Evolutionary conservation across 2,329 filamentous ascomycete genomes (phyloP), one percentile per base, ranked within the genome.

Genomic region (Fusarium robinianum): DNA sequence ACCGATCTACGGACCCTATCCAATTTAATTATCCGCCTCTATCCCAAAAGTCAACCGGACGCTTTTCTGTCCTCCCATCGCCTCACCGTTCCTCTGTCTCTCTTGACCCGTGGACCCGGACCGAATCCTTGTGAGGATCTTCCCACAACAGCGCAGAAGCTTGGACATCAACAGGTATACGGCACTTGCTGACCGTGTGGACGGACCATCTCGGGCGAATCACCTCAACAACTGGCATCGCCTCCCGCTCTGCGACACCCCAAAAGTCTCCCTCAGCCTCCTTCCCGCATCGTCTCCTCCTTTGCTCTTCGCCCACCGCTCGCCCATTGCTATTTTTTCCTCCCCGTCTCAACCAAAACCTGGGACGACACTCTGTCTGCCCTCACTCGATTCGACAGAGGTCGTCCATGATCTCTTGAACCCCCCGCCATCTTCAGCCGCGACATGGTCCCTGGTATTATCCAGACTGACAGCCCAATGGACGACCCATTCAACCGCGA

Each of bases 381-480:
- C 17, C 25, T 27, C 35, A 42, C 37, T 27, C 31, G 40, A 51
- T 35, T 46, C 42, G 53, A 35, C 53, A 53, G 57, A 60, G 58
- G 58, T 61, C 58, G 58, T 61, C 58, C 55, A 58, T 58, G 58
- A 61, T 61, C 37, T 40, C 44, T 30, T 57, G 48, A 58, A 47
- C 38, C 32, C 22, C 24, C 40, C 39, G 36, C 23, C 33, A 21
- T 41, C 27, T 43, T 29, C 33, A 41, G 39, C 31, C 32, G 33
- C 49, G 47, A 41, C 34, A 61, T 61, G 58, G 58, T 60, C 18
- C 70, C 71, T 26, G 66, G 70, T 37, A 57, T 65, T 38, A 45
- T 68, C 37, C 66, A 66, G 52, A 58, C 64, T 37, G 63, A 66
- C 49, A 55, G 56, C 26, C 38, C 57, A 44, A 60, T 59, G 57